Evolutionary conservation across 768 basidiomycete genomes (phyloP).

Genomic region (Pisolithus marmoratus): DNA sequence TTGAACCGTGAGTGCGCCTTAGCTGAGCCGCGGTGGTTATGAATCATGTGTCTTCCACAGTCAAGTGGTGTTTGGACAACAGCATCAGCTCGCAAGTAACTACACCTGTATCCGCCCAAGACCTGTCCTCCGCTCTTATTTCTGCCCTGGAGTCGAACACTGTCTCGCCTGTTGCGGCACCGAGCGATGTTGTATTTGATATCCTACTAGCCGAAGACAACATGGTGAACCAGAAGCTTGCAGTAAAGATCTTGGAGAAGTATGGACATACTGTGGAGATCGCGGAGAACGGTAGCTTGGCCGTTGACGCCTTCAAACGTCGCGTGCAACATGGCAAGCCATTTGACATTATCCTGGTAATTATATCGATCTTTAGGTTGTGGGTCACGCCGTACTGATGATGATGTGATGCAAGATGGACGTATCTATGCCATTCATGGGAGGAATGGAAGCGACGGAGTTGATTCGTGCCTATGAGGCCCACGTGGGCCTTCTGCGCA

Average conservation of each 20-base stretch:
- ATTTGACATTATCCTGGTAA: constrained; percentile 87
- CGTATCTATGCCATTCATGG: constrained; percentile 98
- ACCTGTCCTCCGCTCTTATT: constrained; percentile 86
- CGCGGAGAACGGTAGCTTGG: constrained; percentile 93
- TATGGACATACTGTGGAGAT: constrained; percentile 95
- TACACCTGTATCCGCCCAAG: constrained; percentile 81
- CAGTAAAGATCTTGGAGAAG: constrained; percentile 93
- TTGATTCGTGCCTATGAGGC: constrained; percentile 83
- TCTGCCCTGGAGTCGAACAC: constrained; percentile 95
- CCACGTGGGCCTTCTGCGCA: constrained; percentile 60
- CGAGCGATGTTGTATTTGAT: constrained; percentile 83
- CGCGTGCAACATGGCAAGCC: constrained; percentile 64
- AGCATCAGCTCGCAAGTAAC: constrained; percentile 94
- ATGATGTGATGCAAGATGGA: constrained; percentile 65
- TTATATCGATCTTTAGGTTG: no score
- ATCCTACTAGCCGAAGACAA: constrained; percentile 98
- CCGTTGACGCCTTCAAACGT: constrained; percentile 87
- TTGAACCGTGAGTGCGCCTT: constrained; percentile 55
- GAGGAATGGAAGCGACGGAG: constrained; percentile 96
- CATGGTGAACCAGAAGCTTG: constrained; percentile 91
- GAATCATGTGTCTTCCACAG: constrained; percentile 29
- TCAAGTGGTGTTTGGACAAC: constrained; percentile 96
- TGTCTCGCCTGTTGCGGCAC: constrained; percentile 78
- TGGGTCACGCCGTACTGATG: background rate
- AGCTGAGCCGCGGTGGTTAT: background rate